Evolutionary conservation across 176 grass and related monocot species (phyloP).

Genomic region (Rhipidocladum racemiflorum): DNA sequence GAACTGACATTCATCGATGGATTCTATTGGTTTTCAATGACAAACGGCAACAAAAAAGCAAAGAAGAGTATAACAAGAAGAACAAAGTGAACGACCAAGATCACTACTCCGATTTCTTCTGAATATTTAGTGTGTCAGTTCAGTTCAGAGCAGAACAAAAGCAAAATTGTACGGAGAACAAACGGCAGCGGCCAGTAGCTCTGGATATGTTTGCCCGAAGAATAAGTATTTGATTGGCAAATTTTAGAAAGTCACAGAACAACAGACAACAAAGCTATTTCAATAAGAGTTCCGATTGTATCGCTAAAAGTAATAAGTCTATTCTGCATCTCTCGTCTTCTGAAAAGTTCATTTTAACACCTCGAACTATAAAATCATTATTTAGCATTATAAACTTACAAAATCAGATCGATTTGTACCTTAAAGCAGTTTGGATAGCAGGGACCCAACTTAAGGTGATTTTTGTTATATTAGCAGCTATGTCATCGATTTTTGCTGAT

Average conservation of each 20-base stretch:
- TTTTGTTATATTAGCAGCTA: too few species aligned
- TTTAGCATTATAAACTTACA: too few species aligned
- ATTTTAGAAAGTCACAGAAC: not conserved
- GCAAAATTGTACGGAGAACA: not conserved
- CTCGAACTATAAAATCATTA: too few species aligned
- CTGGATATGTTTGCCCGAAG: not conserved
- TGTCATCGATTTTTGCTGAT: too few species aligned
- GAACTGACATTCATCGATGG: not conserved
- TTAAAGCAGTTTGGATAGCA: too few species aligned
- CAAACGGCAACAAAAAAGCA: not conserved
- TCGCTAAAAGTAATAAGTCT: too few species aligned
- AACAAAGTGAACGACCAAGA: not conserved
- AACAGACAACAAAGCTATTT: too few species aligned
- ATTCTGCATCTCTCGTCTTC: too few species aligned
- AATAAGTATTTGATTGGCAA: not conserved
- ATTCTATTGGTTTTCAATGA: not conserved
- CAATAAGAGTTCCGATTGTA: too few species aligned
- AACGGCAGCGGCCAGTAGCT: not conserved
- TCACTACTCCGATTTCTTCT: not conserved
- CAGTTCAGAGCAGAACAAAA: not conserved
- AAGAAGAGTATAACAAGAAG: not conserved
- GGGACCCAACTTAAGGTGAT: too few species aligned
- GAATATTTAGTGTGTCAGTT: not conserved
- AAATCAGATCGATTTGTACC: too few species aligned
- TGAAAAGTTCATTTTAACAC: too few species aligned